phyloP scores from a whole-genome alignment of 257 asterid genomes.

The Salvia splendens region DNA sequence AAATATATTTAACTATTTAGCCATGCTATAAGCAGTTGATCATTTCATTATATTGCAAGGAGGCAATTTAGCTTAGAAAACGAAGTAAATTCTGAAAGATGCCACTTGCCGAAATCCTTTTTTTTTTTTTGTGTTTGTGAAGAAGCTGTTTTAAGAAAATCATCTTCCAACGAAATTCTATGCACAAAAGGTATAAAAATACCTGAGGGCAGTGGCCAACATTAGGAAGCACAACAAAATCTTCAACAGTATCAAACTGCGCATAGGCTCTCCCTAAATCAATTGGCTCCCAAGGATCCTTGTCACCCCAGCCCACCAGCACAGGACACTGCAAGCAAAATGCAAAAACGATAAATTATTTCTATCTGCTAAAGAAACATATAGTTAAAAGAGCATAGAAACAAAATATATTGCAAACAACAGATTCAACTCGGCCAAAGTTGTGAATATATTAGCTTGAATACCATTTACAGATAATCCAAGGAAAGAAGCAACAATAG shows the following conservation, averaged over 20 bases:
- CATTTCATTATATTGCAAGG: too few relatives aligned
- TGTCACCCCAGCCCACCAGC: slow-evolving; percentile 93
- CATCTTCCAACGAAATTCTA: too few relatives aligned
- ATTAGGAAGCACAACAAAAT: slow-evolving; percentile 75
- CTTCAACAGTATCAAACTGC: slow-evolving; percentile 67
- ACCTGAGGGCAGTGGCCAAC: slow-evolving; percentile 99
- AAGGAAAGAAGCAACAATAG: not conserved
- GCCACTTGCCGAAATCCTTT: too few relatives aligned
- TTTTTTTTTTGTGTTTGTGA: too few relatives aligned
- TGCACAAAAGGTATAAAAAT: slow-evolving; percentile 15
- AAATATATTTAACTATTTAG: too few relatives aligned
- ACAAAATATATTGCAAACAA: too few relatives aligned
- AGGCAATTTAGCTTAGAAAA: too few relatives aligned
- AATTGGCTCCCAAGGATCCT: slow-evolving; percentile 99
- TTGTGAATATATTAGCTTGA: not conserved
- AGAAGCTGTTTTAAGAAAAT: too few relatives aligned
- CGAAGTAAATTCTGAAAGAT: not conserved
- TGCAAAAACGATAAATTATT: not conserved
- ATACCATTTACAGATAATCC: not conserved
- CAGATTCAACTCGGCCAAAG: not conserved
- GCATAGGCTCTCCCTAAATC: slow-evolving; percentile 79
- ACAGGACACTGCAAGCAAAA: slow-evolving; percentile 68
- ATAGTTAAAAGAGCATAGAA: not conserved
- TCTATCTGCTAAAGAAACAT: slow-evolving; percentile 5
- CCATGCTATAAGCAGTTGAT: too few relatives aligned